phyloP scores from a whole-genome alignment of 2,329 filamentous ascomycete species.

The Penicillium sp. region DNA sequence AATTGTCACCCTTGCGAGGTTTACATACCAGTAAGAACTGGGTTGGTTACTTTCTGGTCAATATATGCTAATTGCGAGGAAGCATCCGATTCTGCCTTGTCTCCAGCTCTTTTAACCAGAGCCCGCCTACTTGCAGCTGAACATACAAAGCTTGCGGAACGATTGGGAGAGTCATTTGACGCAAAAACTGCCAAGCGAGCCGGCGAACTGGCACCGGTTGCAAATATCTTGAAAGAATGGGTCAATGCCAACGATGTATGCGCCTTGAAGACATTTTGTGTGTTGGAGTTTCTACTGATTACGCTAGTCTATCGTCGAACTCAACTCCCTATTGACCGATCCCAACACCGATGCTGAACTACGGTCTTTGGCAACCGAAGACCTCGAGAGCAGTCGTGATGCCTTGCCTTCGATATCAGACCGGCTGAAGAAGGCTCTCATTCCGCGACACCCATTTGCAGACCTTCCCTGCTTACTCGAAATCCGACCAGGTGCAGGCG shows the following conservation, averaged over 20 bases:
- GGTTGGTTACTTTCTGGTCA: background rate
- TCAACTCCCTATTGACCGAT: conserved; percentile 68
- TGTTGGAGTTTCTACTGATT: background rate
- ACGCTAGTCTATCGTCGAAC: conserved; percentile 52
- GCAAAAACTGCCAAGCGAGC: conserved; percentile 49
- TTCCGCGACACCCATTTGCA: conserved; percentile 82
- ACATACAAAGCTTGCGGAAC: conserved; percentile 46
- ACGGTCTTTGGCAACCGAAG: conserved; percentile 53
- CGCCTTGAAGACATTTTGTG: background rate
- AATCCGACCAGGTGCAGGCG: conserved; percentile 82
- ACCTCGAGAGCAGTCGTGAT: conserved; percentile 59
- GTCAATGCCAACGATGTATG: conserved; percentile 50
- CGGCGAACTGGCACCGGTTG: conserved; percentile 48
- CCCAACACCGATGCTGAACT: conserved; percentile 52
- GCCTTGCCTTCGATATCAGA: conserved; percentile 56
- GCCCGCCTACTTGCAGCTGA: conserved; percentile 50
- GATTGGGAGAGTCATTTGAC: conserved; percentile 49
- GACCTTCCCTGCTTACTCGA: conserved; percentile 83
- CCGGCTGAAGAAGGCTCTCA: conserved; percentile 65
- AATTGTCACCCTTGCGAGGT: conserved; percentile 20
- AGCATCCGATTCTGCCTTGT: conserved; percentile 35
- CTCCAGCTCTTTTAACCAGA: conserved; percentile 48
- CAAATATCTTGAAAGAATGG: conserved; percentile 48
- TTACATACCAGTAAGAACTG: conserved; percentile 25
- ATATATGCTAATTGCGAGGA: conserved; percentile 11